Evolutionary conservation across 441 rosid genomes (phyloP), one percentile per base, ranked within the genome.

Genomic region (Aquilaria agallochum): DNA sequence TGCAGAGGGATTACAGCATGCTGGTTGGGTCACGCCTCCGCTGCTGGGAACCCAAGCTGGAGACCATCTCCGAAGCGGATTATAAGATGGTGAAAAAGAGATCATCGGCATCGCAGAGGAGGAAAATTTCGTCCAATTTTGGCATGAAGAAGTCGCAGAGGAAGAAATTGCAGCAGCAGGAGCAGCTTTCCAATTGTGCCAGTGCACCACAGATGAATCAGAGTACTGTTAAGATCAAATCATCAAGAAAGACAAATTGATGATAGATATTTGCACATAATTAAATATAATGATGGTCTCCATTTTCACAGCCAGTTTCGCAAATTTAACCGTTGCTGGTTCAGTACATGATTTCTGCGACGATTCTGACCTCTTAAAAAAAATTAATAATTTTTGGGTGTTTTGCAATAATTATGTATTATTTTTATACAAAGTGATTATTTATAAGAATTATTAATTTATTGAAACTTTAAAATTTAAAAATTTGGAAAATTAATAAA

Each of bases 11-110:
- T 48, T 92, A 89, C 67, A 54, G 69, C 11, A 78, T 68, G 74
- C 76, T 89, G 11, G 95, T 81, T 11, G 78, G 80, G 50, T 68
- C 80, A 11, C 73, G 87, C 9, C 80, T 62, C 49, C 73, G 87
- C 9, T 79, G 64, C 49, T 92, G 98, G 98, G 83, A 87, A 56
- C 98, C 98, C 0, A 86, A 85, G 87, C 81, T 92, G 31, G 98
- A 89, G 69, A 83, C 93, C 0, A 87, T 92, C 15, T 76, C 31
- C 31, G 98, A 92, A 75, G 75, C 12, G 20, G 50, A 20, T 20
- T 3, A 34, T 34, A 53, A 4, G 74, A 67, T 11, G 70, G 68
- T 1, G 59, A 34, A 34, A 34, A 34, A 34, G 40, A 34, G 6
- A 34, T 34, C 40, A 34, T 34, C 40, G 6, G 3, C 40, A 34